These are phyloP conservation scores for Sporothrix sp. DNA, from an alignment of 2,329 filamentous ascomycete species.

Conservation along the genomic window DNA sequence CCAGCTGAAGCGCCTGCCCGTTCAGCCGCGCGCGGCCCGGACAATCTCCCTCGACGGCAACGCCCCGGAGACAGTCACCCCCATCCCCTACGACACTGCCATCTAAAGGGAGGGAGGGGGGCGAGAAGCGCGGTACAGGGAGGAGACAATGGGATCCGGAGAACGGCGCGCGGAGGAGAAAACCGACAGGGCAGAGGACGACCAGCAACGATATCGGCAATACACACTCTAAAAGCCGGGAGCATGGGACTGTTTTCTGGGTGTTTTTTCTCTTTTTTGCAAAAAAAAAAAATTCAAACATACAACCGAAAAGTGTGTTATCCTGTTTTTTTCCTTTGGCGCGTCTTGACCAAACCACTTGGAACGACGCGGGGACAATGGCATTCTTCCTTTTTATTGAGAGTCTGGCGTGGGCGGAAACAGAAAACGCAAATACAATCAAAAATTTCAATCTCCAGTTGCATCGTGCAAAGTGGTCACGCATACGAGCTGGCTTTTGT, in stretches of 20 bases:
- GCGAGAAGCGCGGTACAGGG: neutral
- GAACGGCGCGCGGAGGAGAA: neutral
- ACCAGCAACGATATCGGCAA: conserved; percentile 6
- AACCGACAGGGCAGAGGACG: neutral
- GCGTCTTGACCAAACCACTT: conserved; percentile 9
- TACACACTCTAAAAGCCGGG: conserved; percentile 9
- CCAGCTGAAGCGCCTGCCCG: conserved; percentile 86
- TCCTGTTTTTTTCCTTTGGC: conserved; percentile 8
- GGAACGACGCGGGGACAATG: conserved; percentile 11
- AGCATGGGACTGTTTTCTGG: conserved; percentile 11
- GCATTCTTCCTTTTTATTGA: conserved; percentile 10
- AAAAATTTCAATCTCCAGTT: conserved; percentile 8
- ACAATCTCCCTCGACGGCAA: conserved; percentile 34
- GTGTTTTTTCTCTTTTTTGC: conserved; percentile 11
- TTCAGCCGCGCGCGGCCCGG: conserved; percentile 67
- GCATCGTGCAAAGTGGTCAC: no score
- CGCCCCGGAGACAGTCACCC: conserved; percentile 20
- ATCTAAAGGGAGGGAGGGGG: conserved; percentile 50
- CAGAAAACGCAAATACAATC: conserved; percentile 8
- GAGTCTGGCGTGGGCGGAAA: conserved; percentile 5
- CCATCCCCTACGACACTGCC: conserved; percentile 87
- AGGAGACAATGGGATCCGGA: neutral
- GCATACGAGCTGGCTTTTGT: no score
- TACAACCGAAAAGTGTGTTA: conserved; percentile 8
- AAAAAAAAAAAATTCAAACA: conserved; percentile 8